A percentile compares a stretch with the other conserved stretches of the same genome.
These are phyloP conservation scores for Cercospora citrullina DNA, from an alignment of 2,329 filamentous ascomycete species.

Conservation along the genomic window DNA sequence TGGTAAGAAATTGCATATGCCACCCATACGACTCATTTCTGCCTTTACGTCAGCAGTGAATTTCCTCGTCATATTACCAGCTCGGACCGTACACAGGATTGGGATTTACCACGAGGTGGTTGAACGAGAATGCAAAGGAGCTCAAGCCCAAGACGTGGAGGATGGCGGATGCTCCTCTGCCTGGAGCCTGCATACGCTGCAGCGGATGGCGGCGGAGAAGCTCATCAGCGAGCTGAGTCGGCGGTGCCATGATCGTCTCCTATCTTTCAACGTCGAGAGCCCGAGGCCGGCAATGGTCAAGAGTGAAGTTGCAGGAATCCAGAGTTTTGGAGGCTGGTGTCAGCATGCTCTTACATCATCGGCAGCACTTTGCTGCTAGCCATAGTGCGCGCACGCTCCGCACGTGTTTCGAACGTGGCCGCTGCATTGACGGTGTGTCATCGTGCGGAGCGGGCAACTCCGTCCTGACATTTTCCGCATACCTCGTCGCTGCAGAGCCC, in stretches of 20 bases:
- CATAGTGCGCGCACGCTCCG: not conserved
- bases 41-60: constrained; percentile 19
- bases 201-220: constrained; percentile 56
- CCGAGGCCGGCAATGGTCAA: not conserved
- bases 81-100: constrained; percentile 39
- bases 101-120: constrained; percentile 41
- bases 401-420: constrained; percentile 1
- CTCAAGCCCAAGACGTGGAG: constrained; percentile 57
- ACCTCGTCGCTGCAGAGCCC: not conserved
- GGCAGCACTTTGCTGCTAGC: not conserved
- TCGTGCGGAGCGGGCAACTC: not conserved
- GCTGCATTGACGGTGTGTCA: not conserved
- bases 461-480: not conserved
- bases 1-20: constrained; percentile 72
- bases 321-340: not conserved
- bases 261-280: not conserved
- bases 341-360: not conserved
- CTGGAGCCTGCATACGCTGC: constrained; percentile 66
- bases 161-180: constrained; percentile 61
- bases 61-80: not conserved
- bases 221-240: constrained; percentile 25
- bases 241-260: constrained; percentile 16
- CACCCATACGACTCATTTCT: constrained; percentile 65
- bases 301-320: not conserved
- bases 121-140: constrained; percentile 49